These are phyloP conservation scores for Globisporangium perplexum DNA, from an alignment of 352 stramenopile genomes.

Conservation along the genomic window DNA sequence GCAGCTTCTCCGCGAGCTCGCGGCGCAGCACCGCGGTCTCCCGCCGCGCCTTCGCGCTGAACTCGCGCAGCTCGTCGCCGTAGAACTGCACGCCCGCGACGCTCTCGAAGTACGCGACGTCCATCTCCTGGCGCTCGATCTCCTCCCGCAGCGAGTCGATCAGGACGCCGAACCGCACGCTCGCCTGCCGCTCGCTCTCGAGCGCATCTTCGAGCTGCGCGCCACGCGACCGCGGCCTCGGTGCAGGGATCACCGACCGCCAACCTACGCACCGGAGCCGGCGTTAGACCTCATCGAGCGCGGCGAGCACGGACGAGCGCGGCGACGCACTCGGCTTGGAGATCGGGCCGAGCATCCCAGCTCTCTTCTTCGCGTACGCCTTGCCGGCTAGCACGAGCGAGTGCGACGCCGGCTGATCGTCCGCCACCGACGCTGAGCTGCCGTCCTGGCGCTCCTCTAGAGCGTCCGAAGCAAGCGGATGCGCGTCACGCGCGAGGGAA, in stretches of 20 bases:
- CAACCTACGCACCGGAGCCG: constrained; percentile 10
- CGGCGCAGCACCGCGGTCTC: constrained; percentile 30
- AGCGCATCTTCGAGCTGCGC: constrained; percentile 68
- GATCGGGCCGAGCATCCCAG: constrained; percentile 61
- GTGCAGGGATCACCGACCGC: constrained; percentile 22
- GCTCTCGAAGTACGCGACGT: constrained; percentile 73
- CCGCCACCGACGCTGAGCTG: not conserved
- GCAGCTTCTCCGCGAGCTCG: constrained; percentile 50
- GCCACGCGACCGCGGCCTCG: constrained; percentile 50
- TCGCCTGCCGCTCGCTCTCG: constrained; percentile 34
- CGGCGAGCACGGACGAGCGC: too few species aligned
- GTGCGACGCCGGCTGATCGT: not conserved
- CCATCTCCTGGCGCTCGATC: constrained; percentile 73
- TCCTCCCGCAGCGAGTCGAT: constrained; percentile 58
- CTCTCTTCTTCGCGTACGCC: constrained; percentile 55
- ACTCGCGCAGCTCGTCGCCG: constrained; percentile 38
- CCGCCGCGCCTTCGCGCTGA: constrained; percentile 27
- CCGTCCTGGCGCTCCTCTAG: constrained; percentile 7
- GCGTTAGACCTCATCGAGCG: too few species aligned
- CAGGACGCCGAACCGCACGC: constrained; percentile 30
- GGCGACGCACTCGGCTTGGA: constrained; percentile 42
- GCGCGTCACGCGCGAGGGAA: not conserved
- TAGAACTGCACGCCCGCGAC: constrained; percentile 51
- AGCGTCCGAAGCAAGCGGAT: not conserved
- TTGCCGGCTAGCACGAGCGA: constrained; percentile 21